Conservation (phyloP, 2,329 filamentous ascomycete genomes). For the Colletotrichum lini region DNA sequence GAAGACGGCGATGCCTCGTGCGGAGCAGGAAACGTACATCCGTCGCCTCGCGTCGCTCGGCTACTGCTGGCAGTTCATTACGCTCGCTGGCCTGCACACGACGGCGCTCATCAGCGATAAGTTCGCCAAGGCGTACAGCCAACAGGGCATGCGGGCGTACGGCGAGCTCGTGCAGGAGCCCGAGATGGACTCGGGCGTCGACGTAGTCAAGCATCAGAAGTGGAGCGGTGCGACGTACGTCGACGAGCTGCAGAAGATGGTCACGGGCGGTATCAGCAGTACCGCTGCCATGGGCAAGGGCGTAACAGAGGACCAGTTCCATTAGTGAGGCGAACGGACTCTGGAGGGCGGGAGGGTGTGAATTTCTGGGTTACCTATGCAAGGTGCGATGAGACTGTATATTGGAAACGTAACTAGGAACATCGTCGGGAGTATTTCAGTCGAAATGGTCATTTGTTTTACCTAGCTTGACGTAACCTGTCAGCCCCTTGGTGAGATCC, state of each 20-base stretch:
- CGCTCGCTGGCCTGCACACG: constrained; percentile 95
- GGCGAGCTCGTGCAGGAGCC: constrained; percentile 98
- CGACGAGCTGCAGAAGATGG: constrained; percentile 97
- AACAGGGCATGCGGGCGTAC: constrained; percentile 94
- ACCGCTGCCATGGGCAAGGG: constrained; percentile 98
- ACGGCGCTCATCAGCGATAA: constrained; percentile 92
- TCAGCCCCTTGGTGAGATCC: background rate
- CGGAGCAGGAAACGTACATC: constrained; percentile 98
- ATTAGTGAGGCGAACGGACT: constrained; percentile 51
- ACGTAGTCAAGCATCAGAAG: constrained; percentile 99
- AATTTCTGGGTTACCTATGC: background rate
- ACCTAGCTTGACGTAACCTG: background rate
- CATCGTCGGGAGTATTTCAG: constrained; percentile 19
- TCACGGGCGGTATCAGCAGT: constrained; percentile 90
- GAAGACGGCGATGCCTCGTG: constrained; percentile 94
- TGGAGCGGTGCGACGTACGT: constrained; percentile 97
- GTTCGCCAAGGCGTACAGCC: constrained; percentile 86
- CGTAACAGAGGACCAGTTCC: constrained; percentile 98
- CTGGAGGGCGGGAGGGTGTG: too few relatives aligned
- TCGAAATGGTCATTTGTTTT: constrained; percentile 2
- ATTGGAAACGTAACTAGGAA: constrained; percentile 29
- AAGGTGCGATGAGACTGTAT: background rate
- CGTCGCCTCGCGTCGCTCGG: constrained; percentile 86
- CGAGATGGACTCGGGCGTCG: constrained; percentile 90
- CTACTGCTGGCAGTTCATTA: constrained; percentile 99